Conservation (phyloP, 768 basidiomycete species). For the Tulasnella sp. region DNA sequence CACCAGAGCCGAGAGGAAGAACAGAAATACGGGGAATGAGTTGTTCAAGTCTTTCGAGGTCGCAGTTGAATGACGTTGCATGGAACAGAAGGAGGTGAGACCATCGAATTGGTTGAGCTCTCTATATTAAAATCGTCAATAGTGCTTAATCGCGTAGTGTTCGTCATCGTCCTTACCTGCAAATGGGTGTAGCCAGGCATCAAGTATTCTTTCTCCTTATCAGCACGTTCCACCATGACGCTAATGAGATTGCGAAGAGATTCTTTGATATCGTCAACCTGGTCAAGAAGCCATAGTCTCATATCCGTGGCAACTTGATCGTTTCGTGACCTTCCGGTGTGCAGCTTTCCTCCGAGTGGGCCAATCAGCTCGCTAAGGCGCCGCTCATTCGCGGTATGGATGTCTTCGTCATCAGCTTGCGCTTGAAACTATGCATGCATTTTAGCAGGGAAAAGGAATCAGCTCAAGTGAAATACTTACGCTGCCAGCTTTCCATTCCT, state of each 20-base stretch:
- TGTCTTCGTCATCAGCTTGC: constrained; percentile 91
- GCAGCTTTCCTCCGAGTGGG: constrained; percentile 85
- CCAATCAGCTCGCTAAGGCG: constrained; percentile 90
- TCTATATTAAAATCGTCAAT: constrained; percentile 39
- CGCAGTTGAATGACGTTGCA: constrained; percentile 85
- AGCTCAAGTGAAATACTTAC: constrained; percentile 36
- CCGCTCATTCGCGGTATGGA: constrained; percentile 97
- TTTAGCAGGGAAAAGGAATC: background rate
- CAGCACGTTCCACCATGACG: constrained; percentile 87
- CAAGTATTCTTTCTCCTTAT: constrained; percentile 83
- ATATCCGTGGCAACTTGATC: constrained; percentile 99
- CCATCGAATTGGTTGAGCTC: constrained; percentile 98
- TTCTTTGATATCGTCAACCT: constrained; percentile 58
- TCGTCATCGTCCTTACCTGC: constrained; percentile 43
- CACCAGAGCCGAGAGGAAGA: constrained; percentile 87
- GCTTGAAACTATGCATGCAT: constrained; percentile 55
- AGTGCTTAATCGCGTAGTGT: background rate
- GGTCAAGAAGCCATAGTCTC: constrained; percentile 87
- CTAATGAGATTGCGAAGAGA: constrained; percentile 69
- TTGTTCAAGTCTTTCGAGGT: constrained; percentile 76
- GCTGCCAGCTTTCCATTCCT: constrained; percentile 76
- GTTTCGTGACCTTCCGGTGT: constrained; percentile 94
- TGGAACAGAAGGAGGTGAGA: constrained; percentile 94
- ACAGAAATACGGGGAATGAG: constrained; percentile 86
- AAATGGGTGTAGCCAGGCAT: constrained; percentile 97